These are phyloP conservation scores for Lineolata rhizophorae DNA, from an alignment of 495 filamentous ascomycete genomes.

Conservation along the genomic window DNA sequence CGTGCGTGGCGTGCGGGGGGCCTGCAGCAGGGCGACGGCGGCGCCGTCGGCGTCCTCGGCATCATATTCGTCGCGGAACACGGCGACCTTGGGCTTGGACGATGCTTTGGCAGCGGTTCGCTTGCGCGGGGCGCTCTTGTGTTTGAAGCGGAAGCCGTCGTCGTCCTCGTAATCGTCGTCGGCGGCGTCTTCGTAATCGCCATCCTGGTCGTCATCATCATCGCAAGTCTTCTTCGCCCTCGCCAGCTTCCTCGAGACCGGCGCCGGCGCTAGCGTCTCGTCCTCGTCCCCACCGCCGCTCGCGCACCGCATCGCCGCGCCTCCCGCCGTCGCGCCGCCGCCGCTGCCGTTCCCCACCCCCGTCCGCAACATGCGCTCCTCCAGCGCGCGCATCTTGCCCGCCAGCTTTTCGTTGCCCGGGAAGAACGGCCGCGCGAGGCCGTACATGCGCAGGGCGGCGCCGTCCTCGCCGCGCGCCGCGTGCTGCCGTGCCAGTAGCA, in stretches of 20 bases:
- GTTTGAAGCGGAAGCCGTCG: too few relatives aligned
- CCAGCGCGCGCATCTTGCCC: constrained; percentile 50
- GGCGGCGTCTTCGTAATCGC: constrained; percentile 7
- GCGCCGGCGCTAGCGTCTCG: too few relatives aligned
- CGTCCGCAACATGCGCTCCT: constrained; percentile 39
- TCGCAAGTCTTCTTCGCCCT: constrained; percentile 7
- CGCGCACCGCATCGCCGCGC: background rate
- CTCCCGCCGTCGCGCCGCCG: constrained; percentile 11
- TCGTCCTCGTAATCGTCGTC: constrained; percentile 22
- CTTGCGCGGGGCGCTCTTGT: constrained; percentile 3
- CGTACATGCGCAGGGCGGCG: constrained; percentile 68
- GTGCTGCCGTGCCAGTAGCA: constrained; percentile 84
- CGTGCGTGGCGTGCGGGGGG: constrained; percentile 39
- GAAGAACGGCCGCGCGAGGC: constrained; percentile 65
- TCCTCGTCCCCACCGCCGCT: too few relatives aligned
- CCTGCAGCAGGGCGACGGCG: constrained; percentile 4
- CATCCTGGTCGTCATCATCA: constrained; percentile 14
- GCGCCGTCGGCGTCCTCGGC: constrained; percentile 4
- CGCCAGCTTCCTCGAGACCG: background rate
- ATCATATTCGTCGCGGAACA: constrained; percentile 8
- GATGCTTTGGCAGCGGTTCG: constrained; percentile 24
- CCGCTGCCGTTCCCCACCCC: too few relatives aligned
- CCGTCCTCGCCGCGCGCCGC: constrained; percentile 58
- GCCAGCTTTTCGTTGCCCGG: constrained; percentile 65
- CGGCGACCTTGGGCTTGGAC: constrained; percentile 12